Conservation (phyloP, 2,329 filamentous ascomycete genomes). For the Verticillium tricorpus region DNA sequence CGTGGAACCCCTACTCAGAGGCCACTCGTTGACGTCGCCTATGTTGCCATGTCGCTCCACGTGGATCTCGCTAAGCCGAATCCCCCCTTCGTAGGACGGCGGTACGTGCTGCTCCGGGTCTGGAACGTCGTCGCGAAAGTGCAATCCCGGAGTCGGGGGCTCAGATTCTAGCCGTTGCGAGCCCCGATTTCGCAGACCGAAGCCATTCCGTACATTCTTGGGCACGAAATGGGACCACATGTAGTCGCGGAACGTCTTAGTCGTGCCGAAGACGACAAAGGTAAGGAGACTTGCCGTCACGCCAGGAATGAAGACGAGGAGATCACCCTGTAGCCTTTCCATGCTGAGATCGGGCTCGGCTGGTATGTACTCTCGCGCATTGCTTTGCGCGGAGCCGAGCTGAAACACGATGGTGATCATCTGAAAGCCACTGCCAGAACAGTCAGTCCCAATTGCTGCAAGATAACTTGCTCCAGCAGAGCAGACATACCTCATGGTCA, state of each 20-base stretch:
- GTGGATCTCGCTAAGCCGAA: slow-evolving; percentile 1
- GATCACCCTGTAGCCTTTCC: slow-evolving; percentile 12
- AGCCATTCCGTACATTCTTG: not conserved
- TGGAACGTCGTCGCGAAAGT: not conserved
- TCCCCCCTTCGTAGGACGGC: not conserved
- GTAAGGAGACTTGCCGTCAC: slow-evolving; percentile 17
- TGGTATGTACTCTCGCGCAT: slow-evolving; percentile 21
- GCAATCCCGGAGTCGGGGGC: not conserved
- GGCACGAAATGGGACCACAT: slow-evolving; percentile 15
- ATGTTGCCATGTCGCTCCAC: slow-evolving; percentile 1
- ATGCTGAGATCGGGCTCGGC: slow-evolving; percentile 26
- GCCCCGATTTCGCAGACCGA: not conserved
- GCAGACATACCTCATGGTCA: slow-evolving; percentile 29
- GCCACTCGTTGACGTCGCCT: not conserved
- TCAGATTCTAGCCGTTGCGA: not conserved
- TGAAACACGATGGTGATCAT: slow-evolving; percentile 32
- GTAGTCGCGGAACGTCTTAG: slow-evolving; percentile 17
- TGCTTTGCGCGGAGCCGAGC: slow-evolving; percentile 24
- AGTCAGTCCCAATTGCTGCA: not conserved
- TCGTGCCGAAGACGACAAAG: slow-evolving; percentile 21
- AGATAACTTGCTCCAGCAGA: no score
- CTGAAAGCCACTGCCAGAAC: slow-evolving; percentile 27
- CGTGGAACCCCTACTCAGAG: not conserved
- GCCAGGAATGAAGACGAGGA: slow-evolving; percentile 19
- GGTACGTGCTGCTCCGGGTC: not conserved